Evolutionary conservation across 1,284 basidiomycete genomes (phyloP).

Genomic region (Microbotryomycetes sp.): DNA sequence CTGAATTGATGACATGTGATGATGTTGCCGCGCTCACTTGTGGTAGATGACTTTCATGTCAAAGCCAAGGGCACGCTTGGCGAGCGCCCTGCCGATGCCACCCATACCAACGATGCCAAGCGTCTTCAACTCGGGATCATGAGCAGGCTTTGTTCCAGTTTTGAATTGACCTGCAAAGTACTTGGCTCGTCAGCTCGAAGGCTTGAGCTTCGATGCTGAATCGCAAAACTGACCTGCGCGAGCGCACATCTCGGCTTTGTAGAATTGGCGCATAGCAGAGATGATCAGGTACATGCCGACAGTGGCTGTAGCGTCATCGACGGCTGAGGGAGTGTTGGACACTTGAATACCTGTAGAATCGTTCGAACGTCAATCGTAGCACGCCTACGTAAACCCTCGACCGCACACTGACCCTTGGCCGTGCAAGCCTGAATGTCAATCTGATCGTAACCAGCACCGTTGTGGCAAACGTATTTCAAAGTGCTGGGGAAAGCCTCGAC

Average conservation of each 20-base stretch:
- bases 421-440: slow-evolving; percentile 68
- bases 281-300: slow-evolving; percentile 77
- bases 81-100: slow-evolving; percentile 61
- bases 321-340: slow-evolving; percentile 87
- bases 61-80: slow-evolving; percentile 49
- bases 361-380: slow-evolving; percentile 6
- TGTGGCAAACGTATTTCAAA: slow-evolving; percentile 15
- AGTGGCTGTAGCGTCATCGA: slow-evolving; percentile 85
- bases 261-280: slow-evolving; percentile 69
- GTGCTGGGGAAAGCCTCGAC: slow-evolving; percentile 3
- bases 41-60: slow-evolving; percentile 81
- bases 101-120: slow-evolving; percentile 82
- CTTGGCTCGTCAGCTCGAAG: neutral
- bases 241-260: slow-evolving; percentile 62
- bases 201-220: neutral
- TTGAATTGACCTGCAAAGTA: slow-evolving; percentile 51
- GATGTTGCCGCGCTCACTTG: slow-evolving; percentile 50
- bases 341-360: slow-evolving; percentile 62
- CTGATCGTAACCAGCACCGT: slow-evolving; percentile 26
- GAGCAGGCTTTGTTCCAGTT: slow-evolving; percentile 50
- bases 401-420: slow-evolving; percentile 51
- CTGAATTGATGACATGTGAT: slow-evolving; percentile 9
- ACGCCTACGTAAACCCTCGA: slow-evolving; percentile 9
- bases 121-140: slow-evolving; percentile 70
- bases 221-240: slow-evolving; percentile 40